These are phyloP conservation scores for Thozetella sp. DNA, from an alignment of 495 filamentous ascomycete genomes.

Conservation along the genomic window DNA sequence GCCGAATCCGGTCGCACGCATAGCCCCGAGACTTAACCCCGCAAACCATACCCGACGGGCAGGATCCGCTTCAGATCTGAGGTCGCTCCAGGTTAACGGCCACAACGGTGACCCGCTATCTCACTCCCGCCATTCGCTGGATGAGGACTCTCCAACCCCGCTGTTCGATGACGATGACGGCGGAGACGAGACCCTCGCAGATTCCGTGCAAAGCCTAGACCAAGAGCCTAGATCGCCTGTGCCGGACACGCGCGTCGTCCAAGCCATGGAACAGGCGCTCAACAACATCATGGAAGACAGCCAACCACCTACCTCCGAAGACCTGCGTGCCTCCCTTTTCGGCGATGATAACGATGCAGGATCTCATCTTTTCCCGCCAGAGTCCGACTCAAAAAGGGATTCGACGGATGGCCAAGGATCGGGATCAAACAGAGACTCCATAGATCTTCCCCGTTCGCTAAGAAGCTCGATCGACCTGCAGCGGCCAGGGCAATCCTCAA, in stretches of 20 bases:
- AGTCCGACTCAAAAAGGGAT: conserved; percentile 36
- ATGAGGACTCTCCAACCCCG: conserved; percentile 42
- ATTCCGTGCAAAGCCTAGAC: conserved; percentile 56
- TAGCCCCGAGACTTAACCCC: conserved; percentile 33
- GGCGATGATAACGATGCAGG: conserved; percentile 47
- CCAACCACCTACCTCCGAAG: conserved; percentile 61
- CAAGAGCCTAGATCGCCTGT: conserved; percentile 37
- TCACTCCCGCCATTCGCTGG: conserved; percentile 42
- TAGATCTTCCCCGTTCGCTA: conserved; percentile 23
- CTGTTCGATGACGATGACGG: conserved; percentile 59
- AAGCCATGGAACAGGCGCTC: conserved; percentile 93
- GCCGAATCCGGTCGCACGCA: conserved; percentile 36
- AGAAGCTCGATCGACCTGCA: conserved; percentile 60
- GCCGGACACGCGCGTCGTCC: conserved; percentile 66
- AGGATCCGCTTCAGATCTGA: conserved; percentile 46
- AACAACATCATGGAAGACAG: conserved; percentile 88
- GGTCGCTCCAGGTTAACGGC: conserved; percentile 25
- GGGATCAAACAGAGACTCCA: conserved; percentile 8
- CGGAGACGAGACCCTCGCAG: conserved; percentile 50
- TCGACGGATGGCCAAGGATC: conserved; percentile 11
- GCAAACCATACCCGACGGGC: conserved; percentile 31
- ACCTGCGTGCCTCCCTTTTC: conserved; percentile 58
- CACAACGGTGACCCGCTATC: conserved; percentile 32
- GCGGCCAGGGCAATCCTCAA: conserved; percentile 24
- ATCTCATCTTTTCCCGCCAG: conserved; percentile 47